Conservation (phyloP, 306 rosid species). For the Albizia julibrissin region DNA sequence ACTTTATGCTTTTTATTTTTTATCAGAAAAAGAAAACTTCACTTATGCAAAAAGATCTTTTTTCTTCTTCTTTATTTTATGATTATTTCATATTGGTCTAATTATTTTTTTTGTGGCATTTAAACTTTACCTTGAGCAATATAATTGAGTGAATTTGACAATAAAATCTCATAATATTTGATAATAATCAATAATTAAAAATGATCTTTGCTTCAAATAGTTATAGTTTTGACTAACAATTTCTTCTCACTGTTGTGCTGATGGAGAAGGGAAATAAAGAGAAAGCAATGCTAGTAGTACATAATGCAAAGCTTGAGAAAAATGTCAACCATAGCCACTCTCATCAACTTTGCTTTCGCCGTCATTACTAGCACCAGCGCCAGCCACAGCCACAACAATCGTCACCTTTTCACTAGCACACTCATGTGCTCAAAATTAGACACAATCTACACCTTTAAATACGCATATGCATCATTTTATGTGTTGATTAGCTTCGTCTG, state of each 20-base stretch:
- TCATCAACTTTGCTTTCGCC: constrained; percentile 50
- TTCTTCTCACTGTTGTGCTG: background rate
- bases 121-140: background rate
- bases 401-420: constrained; percentile 32
- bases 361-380: constrained; percentile 58
- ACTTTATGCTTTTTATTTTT: no score
- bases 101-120: no score
- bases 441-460: constrained; percentile 46
- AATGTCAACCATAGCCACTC: constrained; percentile 61
- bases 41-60: no score
- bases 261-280: constrained; percentile 53
- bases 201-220: background rate
- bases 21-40: no score
- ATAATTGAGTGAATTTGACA: background rate
- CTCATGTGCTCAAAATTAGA: constrained; percentile 54
- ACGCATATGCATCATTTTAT: constrained; percentile 57
- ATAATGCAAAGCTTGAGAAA: constrained; percentile 69
- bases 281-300: constrained; percentile 56
- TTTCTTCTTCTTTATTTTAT: background rate
- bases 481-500: constrained; percentile 66
- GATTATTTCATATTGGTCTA: background rate
- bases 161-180: background rate
- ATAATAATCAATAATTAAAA: no score
- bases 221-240: background rate
- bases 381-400: constrained; percentile 24